Base-by-base conservation (phyloP, 805 yeast species). In the Wickerhamiella azyma region DNA sequence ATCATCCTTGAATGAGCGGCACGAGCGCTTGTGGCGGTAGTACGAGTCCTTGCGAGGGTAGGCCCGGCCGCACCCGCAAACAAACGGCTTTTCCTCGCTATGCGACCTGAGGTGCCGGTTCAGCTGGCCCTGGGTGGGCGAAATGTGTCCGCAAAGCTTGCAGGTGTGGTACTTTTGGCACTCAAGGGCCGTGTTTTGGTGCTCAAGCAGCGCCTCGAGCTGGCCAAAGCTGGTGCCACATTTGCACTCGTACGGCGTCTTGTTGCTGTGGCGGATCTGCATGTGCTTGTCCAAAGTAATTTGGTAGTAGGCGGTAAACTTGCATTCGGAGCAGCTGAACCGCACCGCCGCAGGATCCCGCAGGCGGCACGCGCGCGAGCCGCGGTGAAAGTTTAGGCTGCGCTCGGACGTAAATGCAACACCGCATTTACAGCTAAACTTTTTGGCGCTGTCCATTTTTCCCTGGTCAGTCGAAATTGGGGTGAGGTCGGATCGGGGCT, bases 21-120 rank as follows among this genome's bases (percentile, higher is more conserved):
- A 45, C 10, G 36, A 26, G n/a, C 48, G 35, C 43, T 45, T 43
- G 30, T 45, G 48, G 19, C 48, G 48, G 32, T 45, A 45, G 26
- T 35, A 45, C 16, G 39, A 29, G 33, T 88, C 95, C 42, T 81
- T 79, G 50, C 96, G 71, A 1, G 88, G 78, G 64, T 88, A 88
- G 52, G 77, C 79, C 63, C 85, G 85, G n/a, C 96, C 95, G 66
- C 97, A 89, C 0, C 80, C 80, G 62, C 96, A 88, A 26, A 66
- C 67, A 53, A 72, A 77, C 26, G 77, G 67, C 46, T 65, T 72
- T 50, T 77, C 78, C 48, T 78, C 88, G 44, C 75, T 70, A 59
- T 88, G 97, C 9, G 85, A 82, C 61, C 82, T 85, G 51, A 75
- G 76, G 58, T 88, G 97, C 50, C 97, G 74, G 32, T 45, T 45